Conservation (phyloP, 805 yeast genomes). For the Pichia californica region DNA sequence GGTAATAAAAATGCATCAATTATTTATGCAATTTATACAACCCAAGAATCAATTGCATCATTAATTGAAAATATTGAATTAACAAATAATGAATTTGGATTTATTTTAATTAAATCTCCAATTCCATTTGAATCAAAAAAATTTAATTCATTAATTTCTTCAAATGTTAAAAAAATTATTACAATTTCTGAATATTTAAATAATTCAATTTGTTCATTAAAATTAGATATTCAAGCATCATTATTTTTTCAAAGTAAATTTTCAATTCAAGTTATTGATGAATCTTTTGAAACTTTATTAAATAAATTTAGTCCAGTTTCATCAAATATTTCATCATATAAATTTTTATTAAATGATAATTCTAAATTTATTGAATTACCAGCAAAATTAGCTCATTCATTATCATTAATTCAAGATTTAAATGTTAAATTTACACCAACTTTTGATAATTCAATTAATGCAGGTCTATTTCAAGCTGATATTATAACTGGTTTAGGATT, state of each 20-base stretch:
- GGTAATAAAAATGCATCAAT: constrained; percentile 60
- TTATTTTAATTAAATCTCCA: constrained; percentile 70
- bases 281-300: constrained; percentile 30
- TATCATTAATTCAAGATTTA: constrained; percentile 55
- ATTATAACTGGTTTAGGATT: constrained; percentile 28
- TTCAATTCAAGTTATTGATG: constrained; percentile 43
- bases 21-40: constrained; percentile 79
- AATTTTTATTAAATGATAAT: constrained; percentile 68
- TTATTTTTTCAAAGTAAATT: constrained; percentile 46
- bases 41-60: constrained; percentile 50
- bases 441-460: constrained; percentile 65
- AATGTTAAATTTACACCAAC: constrained; percentile 51
- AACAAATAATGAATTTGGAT: constrained; percentile 32
- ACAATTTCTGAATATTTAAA: constrained; percentile 54
- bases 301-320: constrained; percentile 16
- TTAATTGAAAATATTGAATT: constrained; percentile 39
- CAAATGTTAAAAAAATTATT: constrained; percentile 50
- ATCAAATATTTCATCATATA: constrained; percentile 35
- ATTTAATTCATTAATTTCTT: constrained; percentile 56
- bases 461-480: constrained; percentile 73
- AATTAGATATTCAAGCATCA: constrained; percentile 68
- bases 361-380: constrained; percentile 50
- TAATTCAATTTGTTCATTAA: constrained; percentile 36
- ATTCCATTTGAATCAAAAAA: constrained; percentile 65
- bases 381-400: constrained; percentile 58